A percentile compares a stretch with the other conserved stretches of the same genome.
phyloP scores from a whole-genome alignment of 345 rosid species.

The Pugionium dolabratum region DNA sequence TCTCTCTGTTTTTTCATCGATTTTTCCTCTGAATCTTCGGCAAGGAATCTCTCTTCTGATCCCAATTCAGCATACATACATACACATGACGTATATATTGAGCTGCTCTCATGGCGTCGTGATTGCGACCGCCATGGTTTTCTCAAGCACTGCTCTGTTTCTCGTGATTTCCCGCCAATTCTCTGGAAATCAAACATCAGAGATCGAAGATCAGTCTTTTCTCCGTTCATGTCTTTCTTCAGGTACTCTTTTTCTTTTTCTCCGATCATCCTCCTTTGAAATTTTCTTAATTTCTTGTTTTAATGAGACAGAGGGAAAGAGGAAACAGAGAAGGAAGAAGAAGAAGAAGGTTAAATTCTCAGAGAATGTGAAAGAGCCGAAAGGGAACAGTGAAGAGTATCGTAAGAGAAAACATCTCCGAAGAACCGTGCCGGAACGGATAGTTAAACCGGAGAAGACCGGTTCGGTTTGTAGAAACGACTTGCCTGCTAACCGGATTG shows the following conservation, averaged over 20 bases:
- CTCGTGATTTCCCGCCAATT: slow-evolving; percentile 62
- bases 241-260: slow-evolving; percentile 43
- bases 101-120: slow-evolving; percentile 56
- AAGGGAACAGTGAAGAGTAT: slow-evolving; percentile 59
- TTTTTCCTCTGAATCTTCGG: slow-evolving; percentile 6
- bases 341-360: slow-evolving; percentile 69
- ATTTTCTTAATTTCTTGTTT: neutral
- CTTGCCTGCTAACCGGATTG: slow-evolving; percentile 61
- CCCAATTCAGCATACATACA: too few relatives aligned
- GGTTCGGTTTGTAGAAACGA: slow-evolving; percentile 48
- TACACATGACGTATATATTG: slow-evolving; percentile 42
- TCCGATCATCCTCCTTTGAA: slow-evolving; percentile 26
- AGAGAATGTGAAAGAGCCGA: slow-evolving; percentile 67
- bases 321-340: slow-evolving; percentile 45
- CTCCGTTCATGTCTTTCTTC: slow-evolving; percentile 63
- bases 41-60: neutral
- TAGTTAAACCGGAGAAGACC: slow-evolving; percentile 20
- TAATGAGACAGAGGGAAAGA: slow-evolving; percentile 48
- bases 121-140: slow-evolving; percentile 78
- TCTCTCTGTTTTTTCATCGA: neutral
- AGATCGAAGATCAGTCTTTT: slow-evolving; percentile 9
- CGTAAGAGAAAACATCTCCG: slow-evolving; percentile 51
- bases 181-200: slow-evolving; percentile 36
- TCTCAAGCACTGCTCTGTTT: slow-evolving; percentile 70
- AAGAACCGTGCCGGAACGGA: slow-evolving; percentile 31